phyloP scores from a whole-genome alignment of 495 filamentous ascomycete species.

The Parathielavia hyrcaniae region DNA sequence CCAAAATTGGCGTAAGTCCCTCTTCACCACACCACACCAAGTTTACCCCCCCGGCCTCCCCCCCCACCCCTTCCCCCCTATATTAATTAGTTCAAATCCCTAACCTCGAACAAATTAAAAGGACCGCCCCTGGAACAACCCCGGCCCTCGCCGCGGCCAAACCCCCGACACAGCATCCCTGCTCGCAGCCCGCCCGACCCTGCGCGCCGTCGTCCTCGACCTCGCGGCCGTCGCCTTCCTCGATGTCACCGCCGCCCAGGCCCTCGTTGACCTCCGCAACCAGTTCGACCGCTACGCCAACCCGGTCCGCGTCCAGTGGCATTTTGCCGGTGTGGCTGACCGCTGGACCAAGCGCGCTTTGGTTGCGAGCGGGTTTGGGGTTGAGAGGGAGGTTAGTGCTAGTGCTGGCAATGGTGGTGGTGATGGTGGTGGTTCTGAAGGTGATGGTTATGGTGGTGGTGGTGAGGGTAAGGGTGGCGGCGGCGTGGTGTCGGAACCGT shows the following conservation, averaged over 20 bases:
- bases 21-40: no score
- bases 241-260: slow-evolving; percentile 88
- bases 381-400: slow-evolving; percentile 29
- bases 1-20: slow-evolving; percentile 58
- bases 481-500: slow-evolving; percentile 27
- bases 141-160: slow-evolving; percentile 54
- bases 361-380: slow-evolving; percentile 72
- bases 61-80: no score
- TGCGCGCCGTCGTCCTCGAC: slow-evolving; percentile 91
- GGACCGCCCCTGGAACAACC: slow-evolving; percentile 97
- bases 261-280: slow-evolving; percentile 94
- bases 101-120: no score
- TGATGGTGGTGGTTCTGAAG: no score
- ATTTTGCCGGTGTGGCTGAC: slow-evolving; percentile 91
- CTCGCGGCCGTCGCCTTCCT: slow-evolving; percentile 95
- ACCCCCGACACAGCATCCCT: slow-evolving; percentile 15
- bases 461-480: slow-evolving; percentile 20
- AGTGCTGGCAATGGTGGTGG: neutral
- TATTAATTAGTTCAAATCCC: no score
- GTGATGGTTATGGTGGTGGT: neutral
- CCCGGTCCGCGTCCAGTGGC: slow-evolving; percentile 87
- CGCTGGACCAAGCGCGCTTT: slow-evolving; percentile 96
- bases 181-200: slow-evolving; percentile 54
- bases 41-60: no score
- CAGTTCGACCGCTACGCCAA: slow-evolving; percentile 85